Evolutionary conservation across 345 rosid species (phyloP).

Genomic region (Eucalyptus cloeziana): DNA sequence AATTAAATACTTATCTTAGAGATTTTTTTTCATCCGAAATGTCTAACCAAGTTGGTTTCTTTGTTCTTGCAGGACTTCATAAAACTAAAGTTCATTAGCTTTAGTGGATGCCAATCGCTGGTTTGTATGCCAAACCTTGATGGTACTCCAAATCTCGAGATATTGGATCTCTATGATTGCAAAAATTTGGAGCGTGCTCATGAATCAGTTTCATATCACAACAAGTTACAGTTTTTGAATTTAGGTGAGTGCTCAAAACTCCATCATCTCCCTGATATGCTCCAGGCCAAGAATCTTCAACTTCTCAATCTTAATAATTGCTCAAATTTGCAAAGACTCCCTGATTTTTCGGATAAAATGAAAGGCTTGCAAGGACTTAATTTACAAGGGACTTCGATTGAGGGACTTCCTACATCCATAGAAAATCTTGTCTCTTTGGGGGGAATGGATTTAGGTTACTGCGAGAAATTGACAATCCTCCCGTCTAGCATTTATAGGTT

Average conservation of each 20-base stretch:
- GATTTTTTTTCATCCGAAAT: too few relatives aligned
- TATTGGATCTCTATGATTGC: background rate
- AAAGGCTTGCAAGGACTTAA: rapidly evolving
- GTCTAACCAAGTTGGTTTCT: background rate
- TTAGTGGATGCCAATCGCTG: background rate
- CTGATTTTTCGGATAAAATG: background rate
- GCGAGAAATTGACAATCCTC: background rate
- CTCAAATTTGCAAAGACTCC: background rate
- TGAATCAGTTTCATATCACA: too few relatives aligned
- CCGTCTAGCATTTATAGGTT: background rate
- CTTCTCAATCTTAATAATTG: background rate
- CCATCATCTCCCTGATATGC: background rate
- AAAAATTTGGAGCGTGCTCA: background rate
- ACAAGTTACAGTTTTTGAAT: background rate
- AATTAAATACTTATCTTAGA: background rate
- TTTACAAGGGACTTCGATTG: rapidly evolving
- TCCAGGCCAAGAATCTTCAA: background rate
- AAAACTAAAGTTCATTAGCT: background rate
- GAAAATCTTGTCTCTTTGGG: background rate
- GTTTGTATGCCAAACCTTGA: background rate
- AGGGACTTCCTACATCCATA: background rate
- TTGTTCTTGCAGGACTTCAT: too few relatives aligned
- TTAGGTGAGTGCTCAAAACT: background rate
- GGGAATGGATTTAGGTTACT: rapidly evolving
- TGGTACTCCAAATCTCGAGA: background rate